Conservation (phyloP, 805 yeast species). For the Wickerhamiella bombiphila region DNA sequence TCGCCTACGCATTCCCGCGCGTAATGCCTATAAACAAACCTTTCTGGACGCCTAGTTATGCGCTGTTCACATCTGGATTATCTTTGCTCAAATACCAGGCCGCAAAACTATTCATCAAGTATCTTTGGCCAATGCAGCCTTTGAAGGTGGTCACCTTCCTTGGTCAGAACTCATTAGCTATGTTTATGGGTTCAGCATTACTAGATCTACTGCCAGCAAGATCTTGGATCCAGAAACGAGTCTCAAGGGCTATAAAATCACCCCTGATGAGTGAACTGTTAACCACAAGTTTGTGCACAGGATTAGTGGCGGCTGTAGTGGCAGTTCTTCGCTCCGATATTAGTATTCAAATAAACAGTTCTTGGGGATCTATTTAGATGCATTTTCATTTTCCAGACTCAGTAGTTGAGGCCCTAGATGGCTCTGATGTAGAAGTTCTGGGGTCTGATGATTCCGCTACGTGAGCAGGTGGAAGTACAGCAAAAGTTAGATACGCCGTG, state of each 20-base stretch:
- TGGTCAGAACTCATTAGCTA: conserved; percentile 23
- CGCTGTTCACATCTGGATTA: conserved; percentile 22
- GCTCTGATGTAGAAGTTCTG: too few relatives aligned
- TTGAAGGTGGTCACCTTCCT: conserved; percentile 14
- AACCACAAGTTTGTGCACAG: conserved; percentile 10
- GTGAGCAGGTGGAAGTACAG: conserved; percentile 31
- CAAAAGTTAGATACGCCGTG: conserved; percentile 88
- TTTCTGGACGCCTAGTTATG: conserved; percentile 26
- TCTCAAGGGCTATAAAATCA: too few relatives aligned
- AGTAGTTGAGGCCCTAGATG: too few relatives aligned
- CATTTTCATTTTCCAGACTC: too few relatives aligned
- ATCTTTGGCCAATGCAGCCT: conserved; percentile 18
- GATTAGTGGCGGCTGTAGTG: conserved; percentile 14
- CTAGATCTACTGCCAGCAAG: too few relatives aligned
- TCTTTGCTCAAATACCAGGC: conserved; percentile 21
- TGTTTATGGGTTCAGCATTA: conserved; percentile 19
- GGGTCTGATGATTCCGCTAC: background rate
- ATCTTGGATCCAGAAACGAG: too few relatives aligned
- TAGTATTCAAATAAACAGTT: conserved; percentile 1
- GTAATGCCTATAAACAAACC: conserved; percentile 25
- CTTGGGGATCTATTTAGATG: too few relatives aligned
- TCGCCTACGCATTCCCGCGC: conserved; percentile 21
- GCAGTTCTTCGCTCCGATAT: conserved; percentile 11
- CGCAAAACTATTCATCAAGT: conserved; percentile 15
- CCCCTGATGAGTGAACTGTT: conserved; percentile 6